phyloP scores from a whole-genome alignment of 2,329 filamentous ascomycete genomes.

The Apiospora saccharicola region DNA sequence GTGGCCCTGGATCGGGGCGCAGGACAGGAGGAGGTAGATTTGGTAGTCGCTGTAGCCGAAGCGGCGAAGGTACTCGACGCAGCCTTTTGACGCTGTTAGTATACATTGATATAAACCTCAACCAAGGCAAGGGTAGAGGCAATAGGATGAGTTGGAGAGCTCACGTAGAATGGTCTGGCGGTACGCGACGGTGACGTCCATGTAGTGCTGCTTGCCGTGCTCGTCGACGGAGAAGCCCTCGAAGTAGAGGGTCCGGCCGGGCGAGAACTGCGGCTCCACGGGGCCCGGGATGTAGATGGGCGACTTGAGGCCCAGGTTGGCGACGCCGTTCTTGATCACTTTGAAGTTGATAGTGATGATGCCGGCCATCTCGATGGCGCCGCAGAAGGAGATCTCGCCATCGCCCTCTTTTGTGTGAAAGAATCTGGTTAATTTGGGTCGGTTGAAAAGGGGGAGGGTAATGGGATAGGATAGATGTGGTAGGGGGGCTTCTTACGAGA shows the following conservation, averaged over 20 bases:
- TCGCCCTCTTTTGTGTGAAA: slow-evolving; percentile 70
- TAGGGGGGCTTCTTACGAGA: slow-evolving; percentile 53
- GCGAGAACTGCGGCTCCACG: slow-evolving; percentile 87
- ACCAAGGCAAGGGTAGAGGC: too few relatives aligned
- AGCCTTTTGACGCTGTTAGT: slow-evolving; percentile 48
- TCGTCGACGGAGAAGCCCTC: slow-evolving; percentile 92
- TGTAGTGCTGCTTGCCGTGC: slow-evolving; percentile 86
- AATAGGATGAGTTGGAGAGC: slow-evolving; percentile 25
- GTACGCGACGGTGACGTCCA: slow-evolving; percentile 88
- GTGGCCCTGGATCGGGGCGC: slow-evolving; percentile 86
- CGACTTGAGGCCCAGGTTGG: slow-evolving; percentile 77
- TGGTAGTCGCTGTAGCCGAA: slow-evolving; percentile 79
- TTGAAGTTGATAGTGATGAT: slow-evolving; percentile 90
- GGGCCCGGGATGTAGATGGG: slow-evolving; percentile 88
- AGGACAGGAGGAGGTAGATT: slow-evolving; percentile 84
- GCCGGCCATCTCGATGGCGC: slow-evolving; percentile 94
- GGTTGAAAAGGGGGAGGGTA: neutral
- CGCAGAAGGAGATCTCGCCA: slow-evolving; percentile 88
- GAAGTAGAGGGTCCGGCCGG: slow-evolving; percentile 82
- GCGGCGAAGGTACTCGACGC: slow-evolving; percentile 80
- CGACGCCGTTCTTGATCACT: slow-evolving; percentile 83
- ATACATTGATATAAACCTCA: too few relatives aligned
- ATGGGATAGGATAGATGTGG: neutral
- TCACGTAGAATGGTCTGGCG: slow-evolving; percentile 75
- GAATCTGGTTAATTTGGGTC: neutral